A percentile compares a stretch with the other conserved stretches of the same genome.
These are phyloP conservation scores for Filobasidium floriforme DNA, from an alignment of 768 basidiomycete species.

Conservation along the genomic window DNA sequence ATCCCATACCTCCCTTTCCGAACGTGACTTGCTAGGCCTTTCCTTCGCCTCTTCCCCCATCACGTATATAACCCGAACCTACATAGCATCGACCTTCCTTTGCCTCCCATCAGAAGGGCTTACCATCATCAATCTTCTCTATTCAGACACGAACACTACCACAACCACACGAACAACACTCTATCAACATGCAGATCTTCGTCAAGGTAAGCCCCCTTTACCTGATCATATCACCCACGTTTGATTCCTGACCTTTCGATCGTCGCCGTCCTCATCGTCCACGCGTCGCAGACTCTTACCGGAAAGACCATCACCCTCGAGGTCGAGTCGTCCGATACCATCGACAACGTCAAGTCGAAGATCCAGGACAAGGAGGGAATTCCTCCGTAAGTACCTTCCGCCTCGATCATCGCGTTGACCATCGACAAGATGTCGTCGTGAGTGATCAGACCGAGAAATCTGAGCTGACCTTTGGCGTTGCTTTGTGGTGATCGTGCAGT, in stretches of 20 bases:
- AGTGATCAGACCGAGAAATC: not conserved
- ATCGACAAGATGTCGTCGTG: no score
- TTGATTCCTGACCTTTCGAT: no score
- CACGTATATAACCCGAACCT: not conserved
- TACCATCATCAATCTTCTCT: not conserved
- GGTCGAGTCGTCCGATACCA: constrained; percentile 86
- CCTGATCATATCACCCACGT: not conserved
- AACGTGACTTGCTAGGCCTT: not conserved
- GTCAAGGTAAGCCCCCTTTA: constrained; percentile 33
- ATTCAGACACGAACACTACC: not conserved
- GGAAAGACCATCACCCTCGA: constrained; percentile 85
- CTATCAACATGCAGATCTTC: constrained; percentile 36
- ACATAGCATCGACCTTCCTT: not conserved
- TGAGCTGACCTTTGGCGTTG: not conserved
- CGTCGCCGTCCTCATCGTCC: constrained; percentile 61
- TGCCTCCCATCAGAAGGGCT: not conserved
- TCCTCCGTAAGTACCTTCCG: constrained; percentile 52
- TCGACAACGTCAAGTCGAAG: constrained; percentile 90
- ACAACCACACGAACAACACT: not conserved
- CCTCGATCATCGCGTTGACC: constrained; percentile 27
- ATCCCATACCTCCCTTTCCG: no score
- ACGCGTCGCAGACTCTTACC: constrained; percentile 50
- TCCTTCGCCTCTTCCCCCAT: not conserved
- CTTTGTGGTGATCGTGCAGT: not conserved
- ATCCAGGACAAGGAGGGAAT: constrained; percentile 94